Percentiles rank a stretch among this genome's conserved stretches.
Conservation (phyloP, 495 filamentous ascomycete species). For the Penicillium goetzii region DNA sequence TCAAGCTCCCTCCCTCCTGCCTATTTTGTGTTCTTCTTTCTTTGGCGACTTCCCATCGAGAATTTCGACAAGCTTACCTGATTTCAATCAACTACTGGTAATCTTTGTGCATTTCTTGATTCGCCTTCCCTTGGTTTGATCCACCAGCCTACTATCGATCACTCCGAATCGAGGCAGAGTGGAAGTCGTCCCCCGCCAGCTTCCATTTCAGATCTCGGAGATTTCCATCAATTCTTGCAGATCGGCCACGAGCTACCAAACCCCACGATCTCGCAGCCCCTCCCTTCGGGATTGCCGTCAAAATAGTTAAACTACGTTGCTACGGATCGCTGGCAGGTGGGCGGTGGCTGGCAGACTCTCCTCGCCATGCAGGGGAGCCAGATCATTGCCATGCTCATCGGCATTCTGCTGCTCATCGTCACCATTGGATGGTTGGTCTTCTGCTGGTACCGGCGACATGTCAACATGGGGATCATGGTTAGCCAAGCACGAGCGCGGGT, state of each 20-base stretch:
- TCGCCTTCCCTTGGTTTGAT: not conserved
- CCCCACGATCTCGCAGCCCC: not conserved
- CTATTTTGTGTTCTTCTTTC: not conserved
- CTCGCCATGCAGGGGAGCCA: conserved; percentile 19
- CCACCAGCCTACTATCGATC: not conserved
- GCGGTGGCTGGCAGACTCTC: not conserved
- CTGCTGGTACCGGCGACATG: conserved; percentile 15
- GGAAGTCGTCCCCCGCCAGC: not conserved
- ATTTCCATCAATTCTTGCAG: not conserved
- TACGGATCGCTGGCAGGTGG: not conserved
- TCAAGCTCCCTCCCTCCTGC: not conserved
- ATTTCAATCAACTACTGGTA: not conserved
- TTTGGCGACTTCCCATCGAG: not conserved
- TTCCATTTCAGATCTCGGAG: not conserved
- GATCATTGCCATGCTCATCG: conserved; percentile 18
- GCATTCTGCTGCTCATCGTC: conserved; percentile 12
- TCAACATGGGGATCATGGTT: not conserved
- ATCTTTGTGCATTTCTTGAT: not conserved
- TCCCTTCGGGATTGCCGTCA: not conserved
- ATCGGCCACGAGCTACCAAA: not conserved
- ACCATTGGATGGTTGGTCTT: conserved; percentile 9
- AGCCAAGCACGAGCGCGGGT: not conserved
- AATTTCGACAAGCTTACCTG: not conserved
- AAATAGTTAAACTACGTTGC: not conserved
- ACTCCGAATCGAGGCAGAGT: not conserved